A percentile compares a stretch with the other conserved stretches of the same genome.
These are phyloP conservation scores for Drechslerella stenobrocha DNA, from an alignment of 2,329 filamentous ascomycete species.

Conservation along the genomic window DNA sequence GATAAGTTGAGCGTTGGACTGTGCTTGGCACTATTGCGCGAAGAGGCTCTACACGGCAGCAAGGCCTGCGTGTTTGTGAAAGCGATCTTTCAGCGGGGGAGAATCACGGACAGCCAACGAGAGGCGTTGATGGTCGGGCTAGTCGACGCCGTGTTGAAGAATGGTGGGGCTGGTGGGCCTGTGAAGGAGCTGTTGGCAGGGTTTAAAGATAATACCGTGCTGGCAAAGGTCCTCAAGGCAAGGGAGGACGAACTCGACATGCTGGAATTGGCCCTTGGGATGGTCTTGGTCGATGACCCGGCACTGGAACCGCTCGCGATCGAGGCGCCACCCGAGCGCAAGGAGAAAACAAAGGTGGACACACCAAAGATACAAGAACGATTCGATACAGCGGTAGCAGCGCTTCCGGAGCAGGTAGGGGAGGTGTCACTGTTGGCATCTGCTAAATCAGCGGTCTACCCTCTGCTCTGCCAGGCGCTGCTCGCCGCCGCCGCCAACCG, in stretches of 20 bases:
- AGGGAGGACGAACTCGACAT: conserved; percentile 72
- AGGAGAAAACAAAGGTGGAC: conserved; percentile 11
- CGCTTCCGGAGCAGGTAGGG: conserved; percentile 48
- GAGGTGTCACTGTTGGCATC: conserved; percentile 53
- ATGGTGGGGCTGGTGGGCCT: conserved; percentile 60
- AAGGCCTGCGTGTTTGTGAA: conserved; percentile 59
- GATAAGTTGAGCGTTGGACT: conserved; percentile 73
- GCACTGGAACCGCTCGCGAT: conserved; percentile 60
- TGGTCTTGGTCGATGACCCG: conserved; percentile 66
- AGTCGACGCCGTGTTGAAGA: conserved; percentile 64
- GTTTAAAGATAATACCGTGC: conserved; percentile 62
- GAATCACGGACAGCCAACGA: conserved; percentile 67
- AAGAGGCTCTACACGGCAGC: conserved; percentile 54
- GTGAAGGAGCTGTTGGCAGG: conserved; percentile 69
- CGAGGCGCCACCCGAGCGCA: conserved; percentile 59
- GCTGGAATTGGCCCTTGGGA: conserved; percentile 73
- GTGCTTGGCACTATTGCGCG: conserved; percentile 63
- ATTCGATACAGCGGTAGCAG: conserved; percentile 37
- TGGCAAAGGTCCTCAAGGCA: conserved; percentile 66
- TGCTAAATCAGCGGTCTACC: conserved; percentile 15
- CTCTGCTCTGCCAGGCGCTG: conserved; percentile 27
- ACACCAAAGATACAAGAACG: conserved; percentile 36
- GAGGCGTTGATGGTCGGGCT: conserved; percentile 69
- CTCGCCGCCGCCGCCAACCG: conserved; percentile 32
- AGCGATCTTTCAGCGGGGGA: conserved; percentile 63